Conservation (phyloP, 2,329 filamentous ascomycete genomes). For the Sclerotiophoma versabilis region DNA sequence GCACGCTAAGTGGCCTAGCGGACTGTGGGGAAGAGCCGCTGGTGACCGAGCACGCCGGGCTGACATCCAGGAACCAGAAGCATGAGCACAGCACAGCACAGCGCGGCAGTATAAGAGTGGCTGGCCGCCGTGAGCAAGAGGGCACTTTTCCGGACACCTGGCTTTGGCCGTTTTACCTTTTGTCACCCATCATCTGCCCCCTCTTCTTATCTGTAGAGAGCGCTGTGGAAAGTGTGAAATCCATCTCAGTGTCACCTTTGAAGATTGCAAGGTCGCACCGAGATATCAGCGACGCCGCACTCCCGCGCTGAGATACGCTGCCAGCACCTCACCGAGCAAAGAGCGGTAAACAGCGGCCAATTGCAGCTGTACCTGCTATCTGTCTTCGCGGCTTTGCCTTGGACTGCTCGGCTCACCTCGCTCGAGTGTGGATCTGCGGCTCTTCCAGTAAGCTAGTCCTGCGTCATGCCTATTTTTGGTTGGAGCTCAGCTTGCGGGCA, state of each 20-base stretch:
- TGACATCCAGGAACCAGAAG: conserved; percentile 27
- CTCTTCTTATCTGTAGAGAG: conserved; percentile 8
- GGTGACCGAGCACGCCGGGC: conserved; percentile 6
- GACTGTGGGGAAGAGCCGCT: conserved; percentile 29
- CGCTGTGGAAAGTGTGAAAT: conserved; percentile 13
- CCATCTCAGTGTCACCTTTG: conserved; percentile 11
- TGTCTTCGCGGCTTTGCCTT: conserved; percentile 7
- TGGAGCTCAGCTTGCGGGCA: conserved; percentile 4
- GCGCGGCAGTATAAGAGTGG: conserved; percentile 3
- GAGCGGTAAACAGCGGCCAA: conserved; percentile 44
- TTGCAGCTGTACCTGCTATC: conserved; percentile 39
- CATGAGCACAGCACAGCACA: conserved; percentile 1
- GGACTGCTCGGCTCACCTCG: conserved; percentile 6
- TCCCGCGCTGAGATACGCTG: conserved; percentile 1
- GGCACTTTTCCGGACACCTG: conserved; percentile 9
- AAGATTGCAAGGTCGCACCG: conserved; percentile 31
- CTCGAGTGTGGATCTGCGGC: conserved; percentile 17
- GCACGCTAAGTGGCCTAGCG: conserved; percentile 8
- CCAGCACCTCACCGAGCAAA: conserved; percentile 23
- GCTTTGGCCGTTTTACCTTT: not conserved
- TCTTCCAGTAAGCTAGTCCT: conserved; percentile 33
- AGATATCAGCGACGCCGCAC: conserved; percentile 8
- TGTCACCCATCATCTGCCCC: not conserved
- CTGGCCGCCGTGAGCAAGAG: not conserved
- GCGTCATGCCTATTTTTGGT: conserved; percentile 27